Percentiles rank a stretch among this genome's conserved stretches.
phyloP scores from a whole-genome alignment of 2,329 filamentous ascomycete genomes.

The Parascedosporium putredinis region DNA sequence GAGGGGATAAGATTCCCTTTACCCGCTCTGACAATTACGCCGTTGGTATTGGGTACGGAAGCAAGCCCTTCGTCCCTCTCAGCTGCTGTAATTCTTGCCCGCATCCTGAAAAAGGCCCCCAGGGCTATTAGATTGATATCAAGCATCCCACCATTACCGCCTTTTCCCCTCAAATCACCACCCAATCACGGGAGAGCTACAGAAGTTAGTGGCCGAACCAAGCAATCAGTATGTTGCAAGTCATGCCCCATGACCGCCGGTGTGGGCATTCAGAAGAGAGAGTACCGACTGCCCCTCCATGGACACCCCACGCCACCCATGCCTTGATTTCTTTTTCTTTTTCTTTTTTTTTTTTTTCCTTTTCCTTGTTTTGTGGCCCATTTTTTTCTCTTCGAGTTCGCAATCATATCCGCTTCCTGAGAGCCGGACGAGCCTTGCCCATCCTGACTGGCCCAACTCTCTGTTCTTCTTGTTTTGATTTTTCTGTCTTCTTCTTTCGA shows the following conservation, averaged over 20 bases:
- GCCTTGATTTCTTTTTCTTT: conserved; percentile 1
- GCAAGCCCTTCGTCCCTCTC: neutral
- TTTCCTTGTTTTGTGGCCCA: neutral
- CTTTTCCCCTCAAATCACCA: neutral
- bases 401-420: neutral
- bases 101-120: neutral
- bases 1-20: neutral
- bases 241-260: neutral
- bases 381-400: neutral
- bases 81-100: neutral
- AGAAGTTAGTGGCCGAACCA: neutral
- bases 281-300: no score
- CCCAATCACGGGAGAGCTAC: neutral
- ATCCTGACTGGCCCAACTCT: neutral
- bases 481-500: no score
- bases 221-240: conserved; percentile 1
- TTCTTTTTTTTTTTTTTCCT: conserved; percentile 8
- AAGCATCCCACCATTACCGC: conserved; percentile 2
- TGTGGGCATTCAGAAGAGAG: no score
- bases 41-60: neutral
- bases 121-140: neutral
- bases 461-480: no score
- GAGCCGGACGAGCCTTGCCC: neutral
- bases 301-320: neutral
- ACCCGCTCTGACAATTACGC: neutral